Percentiles rank a stretch among this genome's conserved stretches.
Evolutionary conservation across 768 basidiomycete genomes (phyloP).

Genomic region (Termitomyces sp.): DNA sequence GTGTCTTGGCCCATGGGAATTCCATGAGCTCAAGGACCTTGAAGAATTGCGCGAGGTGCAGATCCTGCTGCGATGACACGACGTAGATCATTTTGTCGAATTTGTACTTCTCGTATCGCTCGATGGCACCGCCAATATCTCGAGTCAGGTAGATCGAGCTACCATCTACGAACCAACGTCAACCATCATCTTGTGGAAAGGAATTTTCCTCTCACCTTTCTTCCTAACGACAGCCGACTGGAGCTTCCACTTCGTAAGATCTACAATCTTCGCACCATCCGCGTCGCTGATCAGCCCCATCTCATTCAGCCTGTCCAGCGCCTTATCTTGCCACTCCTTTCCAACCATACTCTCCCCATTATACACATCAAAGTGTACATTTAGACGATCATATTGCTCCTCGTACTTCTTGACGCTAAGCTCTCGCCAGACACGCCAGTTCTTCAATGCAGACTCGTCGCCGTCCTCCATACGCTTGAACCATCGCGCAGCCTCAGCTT

Average conservation of each 20-base stretch:
- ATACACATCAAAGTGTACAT: conserved; percentile 90
- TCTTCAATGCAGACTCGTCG: conserved; percentile 75
- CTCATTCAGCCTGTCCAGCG: conserved; percentile 64
- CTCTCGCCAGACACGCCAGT: conserved; percentile 94
- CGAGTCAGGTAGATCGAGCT: conserved; percentile 94
- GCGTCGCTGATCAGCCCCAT: conserved; percentile 74
- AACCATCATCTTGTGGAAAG: not conserved
- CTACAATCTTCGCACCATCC: conserved; percentile 82
- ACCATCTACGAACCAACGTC: conserved; percentile 56
- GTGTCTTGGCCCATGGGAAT: conserved; percentile 78
- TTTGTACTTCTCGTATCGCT: conserved; percentile 89
- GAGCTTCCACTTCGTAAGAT: conserved; percentile 87
- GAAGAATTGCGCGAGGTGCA: conserved; percentile 91
- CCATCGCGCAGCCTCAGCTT: conserved; percentile 75
- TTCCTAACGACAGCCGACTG: conserved; percentile 90
- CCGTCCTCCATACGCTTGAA: conserved; percentile 97
- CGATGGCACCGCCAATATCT: conserved; percentile 91
- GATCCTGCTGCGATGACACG: conserved; percentile 82
- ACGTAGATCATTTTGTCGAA: conserved; percentile 92
- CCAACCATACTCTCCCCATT: conserved; percentile 86
- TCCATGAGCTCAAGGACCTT: conserved; percentile 89
- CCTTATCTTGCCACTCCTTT: conserved; percentile 69
- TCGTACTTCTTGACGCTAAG: conserved; percentile 88
- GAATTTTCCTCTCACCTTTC: conserved; percentile 48
- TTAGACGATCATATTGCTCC: conserved; percentile 84